Conservation (phyloP, 2,329 filamentous ascomycete species). For the Trichoderma hamatum region DNA sequence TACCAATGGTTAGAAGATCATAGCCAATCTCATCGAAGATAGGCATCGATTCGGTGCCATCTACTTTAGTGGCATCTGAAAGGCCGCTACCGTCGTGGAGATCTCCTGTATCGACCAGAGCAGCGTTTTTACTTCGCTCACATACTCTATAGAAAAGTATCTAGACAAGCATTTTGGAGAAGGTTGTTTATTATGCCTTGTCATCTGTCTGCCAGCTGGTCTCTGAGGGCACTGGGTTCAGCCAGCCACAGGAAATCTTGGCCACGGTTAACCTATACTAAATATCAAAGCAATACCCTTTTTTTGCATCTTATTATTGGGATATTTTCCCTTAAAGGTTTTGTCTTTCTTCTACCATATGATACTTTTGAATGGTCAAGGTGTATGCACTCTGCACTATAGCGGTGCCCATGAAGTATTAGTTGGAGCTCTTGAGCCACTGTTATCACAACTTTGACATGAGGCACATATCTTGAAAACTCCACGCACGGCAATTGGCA, state of each 20-base stretch:
- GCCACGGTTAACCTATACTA: not conserved
- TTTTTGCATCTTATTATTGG: not conserved
- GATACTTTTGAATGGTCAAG: not conserved
- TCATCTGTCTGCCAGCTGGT: too few species aligned
- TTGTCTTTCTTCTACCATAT: not conserved
- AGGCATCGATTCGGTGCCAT: conserved; percentile 57
- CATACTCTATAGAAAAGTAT: not conserved
- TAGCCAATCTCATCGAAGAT: conserved; percentile 48
- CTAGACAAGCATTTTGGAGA: not conserved
- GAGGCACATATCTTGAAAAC: not conserved
- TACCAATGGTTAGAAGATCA: conserved; percentile 52
- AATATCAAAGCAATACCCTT: not conserved
- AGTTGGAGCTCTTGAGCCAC: not conserved
- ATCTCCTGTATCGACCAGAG: conserved; percentile 63
- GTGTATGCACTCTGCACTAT: not conserved
- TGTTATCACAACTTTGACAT: not conserved
- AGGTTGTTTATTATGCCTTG: too few species aligned
- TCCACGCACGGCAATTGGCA: not conserved
- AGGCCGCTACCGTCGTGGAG: conserved; percentile 68
- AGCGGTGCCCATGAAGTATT: too few species aligned
- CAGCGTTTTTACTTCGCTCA: not conserved
- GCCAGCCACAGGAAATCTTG: not conserved
- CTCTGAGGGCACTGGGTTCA: too few species aligned
- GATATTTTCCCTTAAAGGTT: not conserved
- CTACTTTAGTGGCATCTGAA: conserved; percentile 61